Evolutionary conservation across 306 rosid genomes (phyloP).

Genomic region (Casuarina glauca): DNA sequence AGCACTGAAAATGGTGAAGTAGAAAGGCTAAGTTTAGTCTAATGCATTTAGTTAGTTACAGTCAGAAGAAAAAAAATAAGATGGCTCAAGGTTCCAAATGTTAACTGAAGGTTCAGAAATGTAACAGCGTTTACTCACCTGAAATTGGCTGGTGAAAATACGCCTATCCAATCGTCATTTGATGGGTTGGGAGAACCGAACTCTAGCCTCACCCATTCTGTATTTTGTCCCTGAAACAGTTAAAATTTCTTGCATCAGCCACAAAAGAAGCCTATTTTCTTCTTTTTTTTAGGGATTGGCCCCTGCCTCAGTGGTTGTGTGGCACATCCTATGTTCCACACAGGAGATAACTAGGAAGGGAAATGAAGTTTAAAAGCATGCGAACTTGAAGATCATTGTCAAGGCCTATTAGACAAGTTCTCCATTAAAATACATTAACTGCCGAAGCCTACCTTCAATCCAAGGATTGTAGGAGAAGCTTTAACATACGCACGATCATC

Average conservation of each 20-base stretch:
- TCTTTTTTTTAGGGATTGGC: neutral
- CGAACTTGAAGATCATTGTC: neutral
- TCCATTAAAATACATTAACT: neutral
- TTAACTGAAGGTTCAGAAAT: neutral
- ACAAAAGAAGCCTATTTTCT: neutral
- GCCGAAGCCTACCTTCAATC: slow-evolving; percentile 51
- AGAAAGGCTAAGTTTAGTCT: slow-evolving; percentile 21
- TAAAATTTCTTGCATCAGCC: slow-evolving; percentile 26
- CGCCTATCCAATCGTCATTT: slow-evolving; percentile 82
- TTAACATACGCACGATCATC: slow-evolving; percentile 53
- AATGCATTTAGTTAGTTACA: neutral
- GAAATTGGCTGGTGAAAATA: slow-evolving; percentile 90
- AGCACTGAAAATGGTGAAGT: slow-evolving; percentile 54
- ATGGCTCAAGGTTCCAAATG: neutral
- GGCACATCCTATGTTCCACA: neutral
- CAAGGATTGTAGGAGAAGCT: slow-evolving; percentile 59
- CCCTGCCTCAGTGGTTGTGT: neutral
- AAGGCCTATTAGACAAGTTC: neutral
- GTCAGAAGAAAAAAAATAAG: neutral
- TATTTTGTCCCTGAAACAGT: slow-evolving; percentile 60
- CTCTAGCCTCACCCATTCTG: slow-evolving; percentile 64
- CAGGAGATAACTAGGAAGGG: neutral
- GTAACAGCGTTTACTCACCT: slow-evolving; percentile 34
- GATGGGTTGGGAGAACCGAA: slow-evolving; percentile 64
- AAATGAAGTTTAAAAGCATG: neutral